Percentiles rank a stretch among this genome's conserved stretches.
Conservation (phyloP, 352 stramenopile genomes). For the Pythium phragmiticola region DNA sequence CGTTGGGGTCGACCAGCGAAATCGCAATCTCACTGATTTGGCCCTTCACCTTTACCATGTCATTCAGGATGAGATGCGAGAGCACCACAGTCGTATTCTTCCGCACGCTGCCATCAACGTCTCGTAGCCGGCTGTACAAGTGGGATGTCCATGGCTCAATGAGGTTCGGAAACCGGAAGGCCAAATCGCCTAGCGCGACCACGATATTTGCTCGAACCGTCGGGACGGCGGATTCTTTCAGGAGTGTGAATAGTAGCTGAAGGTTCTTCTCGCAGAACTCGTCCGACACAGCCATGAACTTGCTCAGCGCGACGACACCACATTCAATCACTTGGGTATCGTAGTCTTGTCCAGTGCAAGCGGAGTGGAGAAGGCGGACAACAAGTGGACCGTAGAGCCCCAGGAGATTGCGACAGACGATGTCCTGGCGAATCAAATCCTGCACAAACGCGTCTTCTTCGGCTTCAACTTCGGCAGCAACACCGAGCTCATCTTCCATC, state of each 20-base stretch:
- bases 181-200: slow-evolving; percentile 95
- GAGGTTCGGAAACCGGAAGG: slow-evolving; percentile 97
- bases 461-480: slow-evolving; percentile 87
- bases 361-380: slow-evolving; percentile 77
- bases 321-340: slow-evolving; percentile 89
- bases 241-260: slow-evolving; percentile 92
- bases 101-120: slow-evolving; percentile 89
- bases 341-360: slow-evolving; percentile 63
- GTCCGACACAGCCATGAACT: slow-evolving; percentile 97
- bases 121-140: slow-evolving; percentile 93
- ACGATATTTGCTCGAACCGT: slow-evolving; percentile 95
- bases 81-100: slow-evolving; percentile 97
- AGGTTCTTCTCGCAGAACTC: slow-evolving; percentile 96
- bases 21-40: slow-evolving; percentile 95
- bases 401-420: slow-evolving; percentile 92
- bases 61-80: slow-evolving; percentile 98
- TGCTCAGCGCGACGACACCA: slow-evolving; percentile 94
- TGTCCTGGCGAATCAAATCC: slow-evolving; percentile 89
- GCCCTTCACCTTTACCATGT: slow-evolving; percentile 99
- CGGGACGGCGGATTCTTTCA: slow-evolving; percentile 69
- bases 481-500: slow-evolving; percentile 93
- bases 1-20: slow-evolving; percentile 93
- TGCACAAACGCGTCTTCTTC: slow-evolving; percentile 92
- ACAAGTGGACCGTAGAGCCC: slow-evolving; percentile 91
- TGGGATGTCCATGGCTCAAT: slow-evolving; percentile 98